phyloP scores from a whole-genome alignment of 2,329 filamentous ascomycete species.

The Alternaria sp. region DNA sequence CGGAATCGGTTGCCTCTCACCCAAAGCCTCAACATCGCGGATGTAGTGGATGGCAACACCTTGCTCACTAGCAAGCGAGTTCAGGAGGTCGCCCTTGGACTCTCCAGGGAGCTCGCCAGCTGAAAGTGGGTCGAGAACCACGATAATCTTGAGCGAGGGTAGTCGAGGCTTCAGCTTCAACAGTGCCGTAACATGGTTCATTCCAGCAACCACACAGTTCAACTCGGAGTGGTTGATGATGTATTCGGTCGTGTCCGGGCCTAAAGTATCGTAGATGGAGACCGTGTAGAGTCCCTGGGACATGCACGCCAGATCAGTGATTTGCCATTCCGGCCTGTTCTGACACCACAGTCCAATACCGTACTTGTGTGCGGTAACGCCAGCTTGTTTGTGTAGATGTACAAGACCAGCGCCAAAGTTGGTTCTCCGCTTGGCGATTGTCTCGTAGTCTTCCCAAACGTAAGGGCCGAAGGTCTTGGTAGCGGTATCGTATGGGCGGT shows the following conservation, averaged over 20 bases:
- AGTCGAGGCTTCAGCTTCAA: conserved; percentile 81
- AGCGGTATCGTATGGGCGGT: conserved; percentile 77
- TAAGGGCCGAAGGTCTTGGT: conserved; percentile 80
- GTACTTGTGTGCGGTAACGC: conserved; percentile 70
- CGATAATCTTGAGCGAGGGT: conserved; percentile 83
- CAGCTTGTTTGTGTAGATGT: conserved; percentile 77
- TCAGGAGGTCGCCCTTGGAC: conserved; percentile 81
- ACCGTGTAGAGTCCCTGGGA: conserved; percentile 90
- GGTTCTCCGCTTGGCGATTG: conserved; percentile 79
- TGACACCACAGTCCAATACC: conserved; percentile 86
- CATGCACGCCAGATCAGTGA: conserved; percentile 83
- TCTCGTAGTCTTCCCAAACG: conserved; percentile 82
- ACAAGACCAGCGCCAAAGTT: conserved; percentile 87
- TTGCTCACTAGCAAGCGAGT: conserved; percentile 74
- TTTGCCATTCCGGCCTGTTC: conserved; percentile 89
- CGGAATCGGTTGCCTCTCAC: conserved; percentile 72
- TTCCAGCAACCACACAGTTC: conserved; percentile 76
- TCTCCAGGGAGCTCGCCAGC: conserved; percentile 77
- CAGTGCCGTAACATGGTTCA: conserved; percentile 81
- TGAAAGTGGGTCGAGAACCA: conserved; percentile 85
- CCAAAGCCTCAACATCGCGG: conserved; percentile 80
- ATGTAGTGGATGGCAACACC: conserved; percentile 84
- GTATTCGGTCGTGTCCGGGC: conserved; percentile 89
- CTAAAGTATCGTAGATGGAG: conserved; percentile 95
- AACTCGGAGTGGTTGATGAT: conserved; percentile 92